phyloP scores from a whole-genome alignment of 2,329 filamentous ascomycete species.

The Aspergillus japonicus region DNA sequence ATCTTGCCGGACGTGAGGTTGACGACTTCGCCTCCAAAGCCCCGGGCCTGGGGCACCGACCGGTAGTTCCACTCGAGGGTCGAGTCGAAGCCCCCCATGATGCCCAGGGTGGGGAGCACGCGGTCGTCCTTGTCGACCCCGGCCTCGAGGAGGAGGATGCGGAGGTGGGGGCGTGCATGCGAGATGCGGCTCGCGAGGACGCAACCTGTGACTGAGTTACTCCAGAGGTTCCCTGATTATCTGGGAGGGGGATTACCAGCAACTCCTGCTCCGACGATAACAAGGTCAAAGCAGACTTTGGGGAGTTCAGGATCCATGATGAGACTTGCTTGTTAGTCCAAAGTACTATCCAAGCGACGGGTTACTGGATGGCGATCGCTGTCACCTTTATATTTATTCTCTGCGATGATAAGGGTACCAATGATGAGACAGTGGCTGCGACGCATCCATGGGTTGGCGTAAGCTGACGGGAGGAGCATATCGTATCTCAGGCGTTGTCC shows the following conservation, averaged over 20 bases:
- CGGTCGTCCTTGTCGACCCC: conserved; percentile 1
- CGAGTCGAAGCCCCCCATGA: background rate
- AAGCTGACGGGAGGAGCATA: no score
- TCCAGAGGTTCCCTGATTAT: no score
- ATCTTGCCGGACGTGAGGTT: background rate
- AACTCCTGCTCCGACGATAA: conserved; percentile 1
- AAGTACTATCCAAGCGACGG: no score
- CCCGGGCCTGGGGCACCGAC: conserved; percentile 3
- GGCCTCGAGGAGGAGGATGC: background rate
- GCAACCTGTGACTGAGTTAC: background rate
- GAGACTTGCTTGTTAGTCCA: background rate
- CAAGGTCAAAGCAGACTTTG: background rate
- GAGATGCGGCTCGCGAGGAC: conserved; percentile 4
- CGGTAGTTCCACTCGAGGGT: background rate
- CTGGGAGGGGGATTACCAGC: background rate
- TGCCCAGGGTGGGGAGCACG: background rate
- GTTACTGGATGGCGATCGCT: no score
- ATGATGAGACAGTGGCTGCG: no score
- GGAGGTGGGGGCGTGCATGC: background rate
- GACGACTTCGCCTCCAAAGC: background rate
- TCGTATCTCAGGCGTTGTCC: no score
- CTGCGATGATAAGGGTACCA: no score
- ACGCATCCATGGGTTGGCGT: no score
- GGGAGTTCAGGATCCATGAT: background rate
- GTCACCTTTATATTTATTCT: no score